Evolutionary conservation across 2,329 filamentous ascomycete species (phyloP).

Genomic region (Ceratocystiopsis minuta): DNA sequence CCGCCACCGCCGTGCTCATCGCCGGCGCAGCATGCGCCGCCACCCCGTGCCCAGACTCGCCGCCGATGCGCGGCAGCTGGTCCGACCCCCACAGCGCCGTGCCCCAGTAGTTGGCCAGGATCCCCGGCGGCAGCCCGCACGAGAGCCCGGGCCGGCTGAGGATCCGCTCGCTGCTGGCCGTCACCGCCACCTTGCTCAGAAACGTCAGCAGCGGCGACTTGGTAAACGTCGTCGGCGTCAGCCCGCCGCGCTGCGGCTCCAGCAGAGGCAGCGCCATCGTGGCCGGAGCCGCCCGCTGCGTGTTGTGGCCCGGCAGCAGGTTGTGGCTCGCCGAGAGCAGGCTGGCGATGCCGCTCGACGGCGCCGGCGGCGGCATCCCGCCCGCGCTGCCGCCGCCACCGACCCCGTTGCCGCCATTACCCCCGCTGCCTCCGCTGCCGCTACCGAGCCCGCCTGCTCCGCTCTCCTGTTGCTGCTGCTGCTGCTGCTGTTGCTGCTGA

Average conservation of each 20-base stretch:
- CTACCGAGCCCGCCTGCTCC: constrained; percentile 13
- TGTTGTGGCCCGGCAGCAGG: constrained; percentile 41
- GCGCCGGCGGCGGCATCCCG: constrained; percentile 21
- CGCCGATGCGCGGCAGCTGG: constrained; percentile 6
- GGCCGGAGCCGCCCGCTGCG: constrained; percentile 10
- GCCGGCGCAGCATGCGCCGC: constrained; percentile 11
- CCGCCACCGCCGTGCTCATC: constrained; percentile 9
- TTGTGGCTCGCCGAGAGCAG: constrained; percentile 73
- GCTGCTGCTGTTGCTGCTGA: too few relatives aligned
- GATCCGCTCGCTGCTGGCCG: constrained; percentile 60
- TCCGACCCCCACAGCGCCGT: constrained; percentile 52
- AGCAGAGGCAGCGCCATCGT: constrained; percentile 18
- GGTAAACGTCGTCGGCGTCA: constrained; percentile 69
- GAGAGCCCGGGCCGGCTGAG: constrained; percentile 40
- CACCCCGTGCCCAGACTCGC: constrained; percentile 6
- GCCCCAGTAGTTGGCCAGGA: constrained; percentile 90
- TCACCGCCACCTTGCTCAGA: constrained; percentile 69
- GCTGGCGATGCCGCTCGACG: constrained; percentile 55
- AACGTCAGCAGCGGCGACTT: constrained; percentile 71
- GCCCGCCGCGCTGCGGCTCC: constrained; percentile 36
- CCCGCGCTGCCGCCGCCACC: constrained; percentile 5
- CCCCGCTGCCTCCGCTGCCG: constrained; percentile 18
- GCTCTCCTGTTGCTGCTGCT: too few relatives aligned
- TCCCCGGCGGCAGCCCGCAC: constrained; percentile 62
- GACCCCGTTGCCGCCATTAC: constrained; percentile 1